Percentiles rank a stretch among this genome's conserved stretches.
These are phyloP conservation scores for Reutealis trisperma DNA, from an alignment of 345 rosid species.

Conservation along the genomic window DNA sequence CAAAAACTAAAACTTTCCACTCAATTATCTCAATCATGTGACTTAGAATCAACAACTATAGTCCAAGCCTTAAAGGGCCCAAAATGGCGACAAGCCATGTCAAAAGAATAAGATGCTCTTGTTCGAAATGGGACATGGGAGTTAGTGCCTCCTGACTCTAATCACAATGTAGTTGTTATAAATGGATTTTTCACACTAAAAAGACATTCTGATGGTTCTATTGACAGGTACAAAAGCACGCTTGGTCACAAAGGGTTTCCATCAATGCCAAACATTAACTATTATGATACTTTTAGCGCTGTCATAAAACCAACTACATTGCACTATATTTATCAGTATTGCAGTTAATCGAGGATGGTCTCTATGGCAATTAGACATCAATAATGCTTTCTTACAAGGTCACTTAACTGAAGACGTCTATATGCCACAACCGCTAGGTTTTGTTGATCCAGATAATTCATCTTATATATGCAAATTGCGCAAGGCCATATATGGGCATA, in stretches of 20 bases:
- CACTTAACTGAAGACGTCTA: not conserved
- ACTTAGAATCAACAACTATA: not conserved
- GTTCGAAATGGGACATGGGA: no score
- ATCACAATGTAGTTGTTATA: not conserved
- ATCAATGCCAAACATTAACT: not conserved
- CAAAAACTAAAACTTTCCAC: not conserved
- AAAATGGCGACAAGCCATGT: not conserved
- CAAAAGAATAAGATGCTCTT: not conserved
- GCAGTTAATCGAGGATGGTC: not conserved
- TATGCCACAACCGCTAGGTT: not conserved
- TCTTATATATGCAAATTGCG: no score
- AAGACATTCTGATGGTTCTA: not conserved
- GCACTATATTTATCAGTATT: not conserved
- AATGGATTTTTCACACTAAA: not conserved
- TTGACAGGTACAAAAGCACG: not conserved
- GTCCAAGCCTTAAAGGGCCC: not conserved
- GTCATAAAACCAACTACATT: not conserved
- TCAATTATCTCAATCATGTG: not conserved
- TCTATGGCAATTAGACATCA: not conserved
- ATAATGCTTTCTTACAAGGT: not conserved
- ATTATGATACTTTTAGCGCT: not conserved
- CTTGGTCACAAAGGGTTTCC: not conserved
- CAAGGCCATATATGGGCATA: no score
- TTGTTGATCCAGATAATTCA: not conserved
- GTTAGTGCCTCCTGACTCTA: no score